Evolutionary conservation across 148 eudicot genomes (phyloP).

Genomic region (Chenopodium album): DNA sequence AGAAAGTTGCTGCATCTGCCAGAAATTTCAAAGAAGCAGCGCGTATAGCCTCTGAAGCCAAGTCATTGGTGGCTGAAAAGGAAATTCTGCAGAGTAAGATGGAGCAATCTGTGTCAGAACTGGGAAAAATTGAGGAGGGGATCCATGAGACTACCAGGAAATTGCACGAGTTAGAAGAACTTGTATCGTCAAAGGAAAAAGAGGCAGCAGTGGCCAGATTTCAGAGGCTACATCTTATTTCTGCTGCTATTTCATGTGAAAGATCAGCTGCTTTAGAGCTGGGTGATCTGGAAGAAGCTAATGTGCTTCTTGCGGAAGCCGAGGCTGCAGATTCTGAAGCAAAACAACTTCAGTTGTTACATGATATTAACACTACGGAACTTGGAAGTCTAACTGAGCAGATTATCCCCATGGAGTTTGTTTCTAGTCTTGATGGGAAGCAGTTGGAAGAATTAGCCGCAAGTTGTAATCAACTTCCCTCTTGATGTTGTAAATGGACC

Average conservation of each 20-base stretch:
- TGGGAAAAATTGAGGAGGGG: constrained; percentile 48
- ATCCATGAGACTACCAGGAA: constrained; percentile 41
- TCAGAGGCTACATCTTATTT: constrained; percentile 53
- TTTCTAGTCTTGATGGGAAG: constrained; percentile 47
- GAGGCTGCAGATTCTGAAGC: constrained; percentile 63
- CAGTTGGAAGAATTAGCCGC: constrained; percentile 46
- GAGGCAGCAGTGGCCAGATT: constrained; percentile 55
- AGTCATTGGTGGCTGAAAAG: constrained; percentile 55
- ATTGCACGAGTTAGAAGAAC: constrained; percentile 51
- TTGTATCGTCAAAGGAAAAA: constrained; percentile 51
- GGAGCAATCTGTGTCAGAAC: constrained; percentile 34
- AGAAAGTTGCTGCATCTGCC: constrained; percentile 71
- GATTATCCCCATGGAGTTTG: constrained; percentile 47
- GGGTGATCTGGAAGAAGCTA: constrained; percentile 68
- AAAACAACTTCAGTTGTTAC: constrained; percentile 45
- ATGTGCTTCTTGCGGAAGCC: constrained; percentile 64
- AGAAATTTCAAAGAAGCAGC: constrained; percentile 87
- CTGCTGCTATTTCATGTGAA: constrained; percentile 53
- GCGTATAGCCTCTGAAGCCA: constrained; percentile 66
- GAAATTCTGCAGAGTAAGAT: constrained; percentile 43
- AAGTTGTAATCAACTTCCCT: constrained; percentile 6
- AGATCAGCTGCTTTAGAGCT: constrained; percentile 60
- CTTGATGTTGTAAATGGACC: constrained; percentile 1
- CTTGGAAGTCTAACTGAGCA: constrained; percentile 34
- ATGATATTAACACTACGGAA: constrained; percentile 41